phyloP scores from a whole-genome alignment of 805 yeast genomes.

The Candida chilensis region DNA sequence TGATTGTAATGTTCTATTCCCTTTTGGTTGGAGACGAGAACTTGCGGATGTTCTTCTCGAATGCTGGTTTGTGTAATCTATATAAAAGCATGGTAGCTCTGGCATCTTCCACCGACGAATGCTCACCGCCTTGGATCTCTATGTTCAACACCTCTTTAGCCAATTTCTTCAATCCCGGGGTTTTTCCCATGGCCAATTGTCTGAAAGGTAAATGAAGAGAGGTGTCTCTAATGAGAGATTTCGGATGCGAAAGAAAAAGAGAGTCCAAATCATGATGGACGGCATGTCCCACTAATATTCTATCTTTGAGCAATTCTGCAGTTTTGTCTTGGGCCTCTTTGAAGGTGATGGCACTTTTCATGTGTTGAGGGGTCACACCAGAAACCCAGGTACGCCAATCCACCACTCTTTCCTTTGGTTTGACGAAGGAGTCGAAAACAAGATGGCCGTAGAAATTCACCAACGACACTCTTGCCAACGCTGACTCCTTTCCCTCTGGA shows the following conservation, averaged over 20 bases:
- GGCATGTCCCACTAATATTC: slow-evolving; percentile 78
- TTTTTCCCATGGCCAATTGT: slow-evolving; percentile 51
- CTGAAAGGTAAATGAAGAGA: slow-evolving; percentile 52
- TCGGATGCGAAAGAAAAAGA: slow-evolving; percentile 61
- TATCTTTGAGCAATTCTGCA: slow-evolving; percentile 39
- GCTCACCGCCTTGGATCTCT: slow-evolving; percentile 66
- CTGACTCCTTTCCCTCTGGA: slow-evolving; percentile 57
- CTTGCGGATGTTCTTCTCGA: slow-evolving; percentile 29
- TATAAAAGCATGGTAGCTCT: slow-evolving; percentile 80
- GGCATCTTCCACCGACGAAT: slow-evolving; percentile 89
- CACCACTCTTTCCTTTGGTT: slow-evolving; percentile 66
- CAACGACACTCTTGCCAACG: slow-evolving; percentile 77
- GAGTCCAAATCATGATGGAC: slow-evolving; percentile 70
- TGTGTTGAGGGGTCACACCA: slow-evolving; percentile 67
- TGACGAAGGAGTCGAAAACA: slow-evolving; percentile 65
- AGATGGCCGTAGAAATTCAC: slow-evolving; percentile 76
- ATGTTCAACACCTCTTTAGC: slow-evolving; percentile 44
- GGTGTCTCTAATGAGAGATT: slow-evolving; percentile 61
- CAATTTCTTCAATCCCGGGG: slow-evolving; percentile 66
- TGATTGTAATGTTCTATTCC: slow-evolving; percentile 1
- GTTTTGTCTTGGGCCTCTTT: slow-evolving; percentile 56
- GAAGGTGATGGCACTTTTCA: slow-evolving; percentile 60
- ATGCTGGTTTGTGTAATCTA: slow-evolving; percentile 49
- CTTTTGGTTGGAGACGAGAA: neutral
- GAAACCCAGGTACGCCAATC: slow-evolving; percentile 94